Evolutionary conservation across 495 filamentous ascomycete species (phyloP).

Genomic region (Penicillium egyptiacum): DNA sequence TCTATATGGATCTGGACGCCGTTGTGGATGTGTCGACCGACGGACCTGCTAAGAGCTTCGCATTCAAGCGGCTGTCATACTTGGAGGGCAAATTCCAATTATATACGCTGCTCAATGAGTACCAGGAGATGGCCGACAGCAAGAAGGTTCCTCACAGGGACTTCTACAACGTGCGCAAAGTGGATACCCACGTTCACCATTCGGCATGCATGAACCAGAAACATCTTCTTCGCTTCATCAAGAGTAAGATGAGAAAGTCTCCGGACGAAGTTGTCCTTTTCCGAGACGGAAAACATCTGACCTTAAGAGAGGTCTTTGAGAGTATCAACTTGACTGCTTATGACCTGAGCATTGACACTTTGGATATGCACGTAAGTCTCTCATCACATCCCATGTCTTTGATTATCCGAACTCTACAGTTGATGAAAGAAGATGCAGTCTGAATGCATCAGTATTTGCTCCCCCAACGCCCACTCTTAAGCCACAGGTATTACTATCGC

Average conservation of each 20-base stretch:
- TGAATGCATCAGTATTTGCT: not conserved
- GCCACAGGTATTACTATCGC: not conserved
- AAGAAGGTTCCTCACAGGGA: constrained; percentile 96
- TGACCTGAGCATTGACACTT: constrained; percentile 95
- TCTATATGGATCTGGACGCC: constrained; percentile 90
- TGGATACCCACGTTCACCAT: constrained; percentile 98
- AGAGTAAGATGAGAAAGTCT: constrained; percentile 98
- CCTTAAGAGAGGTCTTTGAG: constrained; percentile 89
- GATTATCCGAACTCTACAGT: not conserved
- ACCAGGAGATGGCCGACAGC: constrained; percentile 96
- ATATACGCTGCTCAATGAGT: constrained; percentile 88
- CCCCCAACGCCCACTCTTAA: not conserved
- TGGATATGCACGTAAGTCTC: constrained; percentile 89
- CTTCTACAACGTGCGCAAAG: constrained; percentile 98
- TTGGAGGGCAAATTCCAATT: constrained; percentile 95
- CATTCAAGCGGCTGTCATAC: constrained; percentile 90
- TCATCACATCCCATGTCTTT: not conserved
- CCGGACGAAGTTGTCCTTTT: constrained; percentile 92
- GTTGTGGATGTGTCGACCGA: constrained; percentile 84
- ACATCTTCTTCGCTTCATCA: constrained; percentile 95
- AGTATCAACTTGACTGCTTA: constrained; percentile 97
- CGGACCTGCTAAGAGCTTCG: constrained; percentile 94
- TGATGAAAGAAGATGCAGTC: not conserved
- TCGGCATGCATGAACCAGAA: constrained; percentile 99
- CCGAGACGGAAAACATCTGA: constrained; percentile 89